Percentiles rank a stretch among this genome's conserved stretches.
Conservation (phyloP, 345 rosid genomes). For the Eutrema japonicum region DNA sequence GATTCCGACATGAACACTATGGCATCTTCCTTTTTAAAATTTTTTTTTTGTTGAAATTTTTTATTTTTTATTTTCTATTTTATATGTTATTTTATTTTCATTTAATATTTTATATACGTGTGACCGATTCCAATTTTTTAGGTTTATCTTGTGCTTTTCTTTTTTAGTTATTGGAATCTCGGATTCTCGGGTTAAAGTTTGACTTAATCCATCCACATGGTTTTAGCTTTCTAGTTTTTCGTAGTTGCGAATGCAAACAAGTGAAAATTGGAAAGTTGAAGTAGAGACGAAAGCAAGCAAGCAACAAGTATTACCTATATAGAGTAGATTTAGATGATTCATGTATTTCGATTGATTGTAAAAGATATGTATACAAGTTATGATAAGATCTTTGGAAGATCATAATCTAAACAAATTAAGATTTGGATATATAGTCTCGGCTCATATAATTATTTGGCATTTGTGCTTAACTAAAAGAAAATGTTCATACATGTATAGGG, state of each 20-base stretch:
- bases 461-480: too few species aligned
- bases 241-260: neutral
- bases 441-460: too few species aligned
- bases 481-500: too few species aligned
- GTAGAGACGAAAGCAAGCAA: neutral
- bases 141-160: slow-evolving; percentile 29
- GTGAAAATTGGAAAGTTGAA: neutral
- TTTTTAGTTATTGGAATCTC: slow-evolving; percentile 27
- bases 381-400: neutral
- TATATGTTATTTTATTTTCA: neutral
- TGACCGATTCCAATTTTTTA: slow-evolving; percentile 24
- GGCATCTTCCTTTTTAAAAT: slow-evolving; percentile 1
- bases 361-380: too few species aligned
- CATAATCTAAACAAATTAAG: neutral
- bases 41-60: neutral
- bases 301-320: neutral
- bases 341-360: neutral
- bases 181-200: slow-evolving; percentile 18
- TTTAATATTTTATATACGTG: neutral
- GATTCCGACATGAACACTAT: slow-evolving; percentile 33
- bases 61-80: too few species aligned
- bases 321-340: neutral
- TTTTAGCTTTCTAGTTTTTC: neutral
- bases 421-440: neutral
- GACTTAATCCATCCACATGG: slow-evolving; percentile 25